Base-by-base conservation (phyloP, 768 basidiomycete species). In the Rubroboletus pulcherrimus region DNA sequence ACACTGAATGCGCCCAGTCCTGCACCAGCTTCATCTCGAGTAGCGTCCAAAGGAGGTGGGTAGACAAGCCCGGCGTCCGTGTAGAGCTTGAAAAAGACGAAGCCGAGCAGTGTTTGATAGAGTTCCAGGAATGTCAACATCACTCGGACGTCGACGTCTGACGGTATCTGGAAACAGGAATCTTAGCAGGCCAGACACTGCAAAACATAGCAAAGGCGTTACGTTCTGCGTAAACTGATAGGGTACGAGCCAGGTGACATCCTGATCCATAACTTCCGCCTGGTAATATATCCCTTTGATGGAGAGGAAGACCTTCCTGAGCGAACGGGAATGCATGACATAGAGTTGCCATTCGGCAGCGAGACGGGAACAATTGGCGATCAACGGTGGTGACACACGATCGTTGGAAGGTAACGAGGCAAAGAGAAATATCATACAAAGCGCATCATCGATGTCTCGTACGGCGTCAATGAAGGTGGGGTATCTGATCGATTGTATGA, bases 221-320 rank as follows among this genome's bases (percentile, higher is more conserved):
- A 97, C 94, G 62, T 81, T 87, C 75, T 99, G 97, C 2, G 94
- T 95, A 73, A 99, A 99, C 66, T 92, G 91, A 71, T 97, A 98
- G 1, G 96, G 95, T 19, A 97, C 91, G 31, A 98, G 83, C 97
- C 97, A 99, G 37, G 89, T 95, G 43, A 98, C 82, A 31, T 81
- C 86, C 73, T 98, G 91, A 58, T 91, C 94, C 79, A 93, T 87
- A 26, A 98, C 80, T 69, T 96, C 91, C 9, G 93, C 95, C 74
- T 98, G 95, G 71, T 95, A 98, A 73, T 98, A 99, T 43, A 99
- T 84, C 39, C 97, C 97, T 74, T 98, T 98, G 73, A 99, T 96
- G 40, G 92, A 94, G 53, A 99, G 77, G 75, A 99, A 99, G 31
- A 88, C 85, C 73, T 97, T 97, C 50, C 89, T 84, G 39, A 98